Evolutionary conservation across 179 eudicot genomes (phyloP).

Genomic region (Actinidia polygama): DNA sequence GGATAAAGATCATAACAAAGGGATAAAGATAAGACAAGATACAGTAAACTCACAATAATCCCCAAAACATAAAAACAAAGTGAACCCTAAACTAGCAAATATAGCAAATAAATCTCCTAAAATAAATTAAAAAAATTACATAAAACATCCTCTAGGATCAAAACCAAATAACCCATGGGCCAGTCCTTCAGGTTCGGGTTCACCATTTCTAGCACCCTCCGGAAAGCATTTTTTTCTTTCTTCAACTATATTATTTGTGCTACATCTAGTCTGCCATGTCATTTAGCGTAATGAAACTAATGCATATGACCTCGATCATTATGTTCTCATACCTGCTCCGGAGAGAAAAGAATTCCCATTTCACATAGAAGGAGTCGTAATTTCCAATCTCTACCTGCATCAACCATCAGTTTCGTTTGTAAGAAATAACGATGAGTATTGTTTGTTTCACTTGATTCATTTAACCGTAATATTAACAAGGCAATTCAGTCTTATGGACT

Average conservation of each 20-base stretch:
- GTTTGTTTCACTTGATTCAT: background rate
- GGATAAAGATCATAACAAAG: too few species aligned
- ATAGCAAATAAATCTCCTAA: too few species aligned
- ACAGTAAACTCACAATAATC: too few species aligned
- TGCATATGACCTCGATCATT: background rate
- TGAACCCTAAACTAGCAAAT: too few species aligned
- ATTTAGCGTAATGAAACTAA: background rate
- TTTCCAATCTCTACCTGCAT: slow-evolving; percentile 95
- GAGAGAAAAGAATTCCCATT: slow-evolving; percentile 66
- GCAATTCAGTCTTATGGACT: background rate
- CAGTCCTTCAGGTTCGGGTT: too few species aligned
- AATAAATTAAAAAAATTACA: too few species aligned
- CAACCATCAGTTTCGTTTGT: background rate
- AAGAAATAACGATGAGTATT: background rate
- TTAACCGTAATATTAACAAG: background rate
- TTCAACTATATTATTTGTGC: background rate
- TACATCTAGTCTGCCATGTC: background rate
- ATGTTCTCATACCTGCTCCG: slow-evolving; percentile 67
- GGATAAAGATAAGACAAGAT: too few species aligned
- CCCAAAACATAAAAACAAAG: too few species aligned
- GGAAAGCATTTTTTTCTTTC: background rate
- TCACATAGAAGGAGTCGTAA: slow-evolving; percentile 85
- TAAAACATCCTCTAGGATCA: too few species aligned
- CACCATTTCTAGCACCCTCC: too few species aligned
- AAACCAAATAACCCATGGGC: too few species aligned